Percentiles rank a stretch among this genome's conserved stretches.
Evolutionary conservation across 768 basidiomycete genomes (phyloP).

Genomic region (Brasilioporus rufonigricans): DNA sequence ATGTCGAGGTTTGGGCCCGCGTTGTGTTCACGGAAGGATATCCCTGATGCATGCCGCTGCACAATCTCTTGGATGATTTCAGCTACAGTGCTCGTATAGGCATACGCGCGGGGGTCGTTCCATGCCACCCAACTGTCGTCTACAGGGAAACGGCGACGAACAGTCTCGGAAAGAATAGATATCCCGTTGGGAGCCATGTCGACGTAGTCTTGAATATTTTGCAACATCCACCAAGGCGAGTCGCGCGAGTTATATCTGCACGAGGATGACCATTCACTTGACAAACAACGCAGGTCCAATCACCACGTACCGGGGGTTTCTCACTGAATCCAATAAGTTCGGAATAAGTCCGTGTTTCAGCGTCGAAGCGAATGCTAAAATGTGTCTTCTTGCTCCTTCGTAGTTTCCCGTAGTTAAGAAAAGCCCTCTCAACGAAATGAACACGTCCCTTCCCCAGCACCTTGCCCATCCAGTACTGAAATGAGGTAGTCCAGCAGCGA

Average conservation of each 20-base stretch:
- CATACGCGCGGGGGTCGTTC: conserved; percentile 83
- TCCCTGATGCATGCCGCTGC: conserved; percentile 90
- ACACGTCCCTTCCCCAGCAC: conserved; percentile 95
- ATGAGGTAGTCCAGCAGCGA: conserved; percentile 95
- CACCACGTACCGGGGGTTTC: conserved; percentile 66
- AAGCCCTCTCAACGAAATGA: conserved; percentile 90
- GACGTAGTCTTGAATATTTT: conserved; percentile 96
- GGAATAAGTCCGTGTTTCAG: conserved; percentile 96
- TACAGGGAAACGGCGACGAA: conserved; percentile 91
- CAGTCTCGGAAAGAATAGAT: conserved; percentile 71
- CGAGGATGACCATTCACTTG: background rate
- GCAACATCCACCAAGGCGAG: conserved; percentile 99
- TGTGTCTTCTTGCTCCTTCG: conserved; percentile 82
- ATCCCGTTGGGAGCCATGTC: conserved; percentile 80
- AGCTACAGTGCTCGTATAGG: conserved; percentile 79
- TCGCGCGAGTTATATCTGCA: conserved; percentile 91
- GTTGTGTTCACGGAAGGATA: conserved; percentile 93
- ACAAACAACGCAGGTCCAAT: background rate
- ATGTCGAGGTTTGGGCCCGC: conserved; percentile 96
- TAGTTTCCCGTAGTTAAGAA: conserved; percentile 93
- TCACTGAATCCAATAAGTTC: conserved; percentile 88
- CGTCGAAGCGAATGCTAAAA: conserved; percentile 89
- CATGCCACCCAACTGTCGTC: conserved; percentile 94
- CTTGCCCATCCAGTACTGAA: conserved; percentile 93
- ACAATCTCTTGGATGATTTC: conserved; percentile 96